Evolutionary conservation across 371 early-diverging fungal species (phyloP), one percentile per base, ranked within the genome.

Genomic region (Batrachochytrium dendrobatidis): DNA sequence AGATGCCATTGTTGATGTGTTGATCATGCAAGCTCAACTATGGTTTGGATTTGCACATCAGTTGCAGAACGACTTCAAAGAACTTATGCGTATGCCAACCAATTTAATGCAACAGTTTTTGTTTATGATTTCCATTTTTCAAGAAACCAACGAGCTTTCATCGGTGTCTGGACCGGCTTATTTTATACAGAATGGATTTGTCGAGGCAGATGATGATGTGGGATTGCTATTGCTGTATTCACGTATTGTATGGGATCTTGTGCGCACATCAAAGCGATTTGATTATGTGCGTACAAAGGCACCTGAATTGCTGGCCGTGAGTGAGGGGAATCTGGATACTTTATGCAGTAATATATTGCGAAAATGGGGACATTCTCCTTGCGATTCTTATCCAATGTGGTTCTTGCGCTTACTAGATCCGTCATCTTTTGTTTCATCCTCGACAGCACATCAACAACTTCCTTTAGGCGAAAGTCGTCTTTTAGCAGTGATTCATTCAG

Each of bases 21-120:
- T 51, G 12, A 6, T 51, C 12, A 51, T 51, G 51, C 51, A 51
- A n/a, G n/a, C 32, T 7, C 51, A 51, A n/a, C 51, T 51, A n/a
- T 51, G 51, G 51, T 32, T 18, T 22, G 51, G 51, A 6, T 51
- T 8, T n/a, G 4, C 32, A 6, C 10, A 7, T 6, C 28, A 51
- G 3, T 7, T 51, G 2, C 8, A 3, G 18, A 24, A 3, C 8
- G 51, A 51, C n/a, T 4, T 24, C 3, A 28, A 51, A n/a, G 28
- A 3, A 28, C 7, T 51, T 3, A 4, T 51, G 4, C 51, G 25
- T 7, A 4, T 12, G 30, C 51, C 51, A 22, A 7, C 51, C 3
- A 51, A 24, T 24, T 12, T 51, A 28, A 4, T 51, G 51, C 51
- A 51, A 3, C 10, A 51, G 5, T 28, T 22, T 3, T 17, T 51